Percentiles rank a stretch among this genome's conserved stretches.
Conservation (phyloP, 164 flowering plant species). For the Paratinospora sagittata region DNA sequence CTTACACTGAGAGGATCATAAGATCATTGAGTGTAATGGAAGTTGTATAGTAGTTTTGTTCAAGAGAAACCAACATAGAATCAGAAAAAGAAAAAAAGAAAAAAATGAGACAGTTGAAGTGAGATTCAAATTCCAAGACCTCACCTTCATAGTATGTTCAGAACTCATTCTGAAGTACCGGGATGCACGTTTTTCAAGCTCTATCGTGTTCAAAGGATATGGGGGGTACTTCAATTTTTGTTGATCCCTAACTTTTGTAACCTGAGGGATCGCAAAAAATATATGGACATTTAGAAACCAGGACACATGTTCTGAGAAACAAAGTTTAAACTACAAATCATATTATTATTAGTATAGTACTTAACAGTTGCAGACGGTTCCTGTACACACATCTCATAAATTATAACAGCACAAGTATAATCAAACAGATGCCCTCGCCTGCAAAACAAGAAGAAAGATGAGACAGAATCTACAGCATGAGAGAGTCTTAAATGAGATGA, state of each 20-base stretch:
- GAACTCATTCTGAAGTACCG: conserved; percentile 91
- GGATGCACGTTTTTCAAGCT: conserved; percentile 97
- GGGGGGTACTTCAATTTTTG: conserved; percentile 85
- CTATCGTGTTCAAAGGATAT: conserved; percentile 84
- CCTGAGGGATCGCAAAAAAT: conserved; percentile 32
- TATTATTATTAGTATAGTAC: conserved; percentile 17
- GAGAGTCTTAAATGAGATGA: not conserved
- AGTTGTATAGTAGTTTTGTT: not conserved
- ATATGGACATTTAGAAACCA: not conserved
- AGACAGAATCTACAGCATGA: not conserved
- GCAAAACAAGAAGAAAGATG: conserved; percentile 14
- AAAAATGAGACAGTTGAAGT: not conserved
- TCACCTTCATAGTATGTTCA: conserved; percentile 94
- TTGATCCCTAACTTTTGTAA: conserved; percentile 65
- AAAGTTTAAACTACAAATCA: not conserved
- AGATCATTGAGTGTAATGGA: not conserved
- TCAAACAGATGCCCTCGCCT: conserved; percentile 97
- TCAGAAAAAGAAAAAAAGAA: too few species aligned
- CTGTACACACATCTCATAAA: conserved; percentile 92
- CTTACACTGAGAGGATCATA: not conserved
- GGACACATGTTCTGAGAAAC: not conserved
- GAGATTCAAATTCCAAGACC: conserved; percentile 2
- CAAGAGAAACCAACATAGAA: not conserved
- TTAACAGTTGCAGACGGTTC: conserved; percentile 86
- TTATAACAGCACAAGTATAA: conserved; percentile 64